Evolutionary conservation across 1,139 yeast genomes (phyloP), one percentile per base, ranked within the genome.

Genomic region (Dujonia santamariae): DNA sequence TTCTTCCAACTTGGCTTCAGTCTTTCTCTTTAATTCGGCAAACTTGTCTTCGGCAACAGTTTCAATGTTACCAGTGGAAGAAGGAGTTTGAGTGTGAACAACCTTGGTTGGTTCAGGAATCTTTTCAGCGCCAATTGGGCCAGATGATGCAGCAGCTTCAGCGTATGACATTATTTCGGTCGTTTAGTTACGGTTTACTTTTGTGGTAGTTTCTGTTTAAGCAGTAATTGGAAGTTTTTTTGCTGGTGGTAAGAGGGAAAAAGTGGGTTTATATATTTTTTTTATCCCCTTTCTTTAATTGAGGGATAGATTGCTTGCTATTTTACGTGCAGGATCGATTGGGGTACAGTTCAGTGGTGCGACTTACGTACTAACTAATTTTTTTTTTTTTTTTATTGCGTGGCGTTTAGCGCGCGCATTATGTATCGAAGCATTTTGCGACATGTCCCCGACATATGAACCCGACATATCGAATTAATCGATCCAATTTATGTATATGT

Each of bases 61-160:
- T 42, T 58, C 65, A 20, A 59, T 55, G 22, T 41, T 45, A 1
- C 63, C 65, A 16, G 24, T 18, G 11, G 28, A 17, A 20, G 15
- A 16, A 7, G 17, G 7, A 16, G 37, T 24, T 7, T 45, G 37
- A n/a, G 63, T 50, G 45, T 39, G 36, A 41, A 38, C 45, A 14
- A 56, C 53, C 36, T 45, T 48, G 15, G 62, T 49, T 26, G 68
- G 67, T 26, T 39, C 35, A 17, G 53, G 52, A 19, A 46, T 25
- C 32, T 51, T 52, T 27, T 44, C 49, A 15, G 51, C 54, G 19
- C 51, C 53, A 37, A 44, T 42, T 29, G 68, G 67, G 8, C 66
- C 67, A 4, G 67, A 56, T 16, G 64, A 53, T 33, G 62, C 62
- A 39, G 69, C 72, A 37, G 66, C 71, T 36, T 64, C 63, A 30